Base-by-base conservation (phyloP, 2,329 filamentous ascomycete species). In the Aspergillus sp. region DNA sequence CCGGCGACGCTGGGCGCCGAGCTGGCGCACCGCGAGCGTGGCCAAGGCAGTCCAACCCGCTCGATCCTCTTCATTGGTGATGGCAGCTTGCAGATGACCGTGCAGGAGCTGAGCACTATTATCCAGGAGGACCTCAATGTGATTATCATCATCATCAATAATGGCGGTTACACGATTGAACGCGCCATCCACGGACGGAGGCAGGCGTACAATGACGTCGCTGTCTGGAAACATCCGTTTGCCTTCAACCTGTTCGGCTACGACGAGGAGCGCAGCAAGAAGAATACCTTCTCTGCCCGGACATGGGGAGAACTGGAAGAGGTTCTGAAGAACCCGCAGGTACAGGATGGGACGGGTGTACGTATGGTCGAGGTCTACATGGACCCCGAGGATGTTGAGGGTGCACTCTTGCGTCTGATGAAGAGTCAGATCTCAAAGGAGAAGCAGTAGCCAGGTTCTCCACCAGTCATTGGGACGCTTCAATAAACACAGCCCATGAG, bases 71-170 rank as follows among this genome's bases (percentile, higher is more conserved):
- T 84, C 54, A 84, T 84, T 32, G 84, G 83, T 4, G 84, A 86
- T 48, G 85, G 84, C 3, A 84, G 82, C 55, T 78, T 88, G 53
- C 81, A 86, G 57, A 80, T 88, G 71, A 88, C 84, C 0, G 83
- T 79, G 0, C 85, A 88, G 63, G 84, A 87, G 57, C 71, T 89
- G 3, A 79, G 80, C 10, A 85, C 82, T 2, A 86, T 87, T 60
- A 82, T 88, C 58, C 73, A 73, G 14, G 73, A 80, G 50, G 72
- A 75, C 3, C 71, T 82, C 19, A 72, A 80, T 35, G 73, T 79
- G 3, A 70, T 76, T 7, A 66, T 73, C 17, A 76, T 85, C 53
- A 61, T 84, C 8, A 76, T 84, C 58, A 84, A 84, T 60, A 85
- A 84, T 50, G 74, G 79, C 24, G 82, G 82, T 0, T 84, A 84